Evolutionary conservation across 2,329 filamentous ascomycete genomes (phyloP).

Genomic region (Camptophora hylomeconis): DNA sequence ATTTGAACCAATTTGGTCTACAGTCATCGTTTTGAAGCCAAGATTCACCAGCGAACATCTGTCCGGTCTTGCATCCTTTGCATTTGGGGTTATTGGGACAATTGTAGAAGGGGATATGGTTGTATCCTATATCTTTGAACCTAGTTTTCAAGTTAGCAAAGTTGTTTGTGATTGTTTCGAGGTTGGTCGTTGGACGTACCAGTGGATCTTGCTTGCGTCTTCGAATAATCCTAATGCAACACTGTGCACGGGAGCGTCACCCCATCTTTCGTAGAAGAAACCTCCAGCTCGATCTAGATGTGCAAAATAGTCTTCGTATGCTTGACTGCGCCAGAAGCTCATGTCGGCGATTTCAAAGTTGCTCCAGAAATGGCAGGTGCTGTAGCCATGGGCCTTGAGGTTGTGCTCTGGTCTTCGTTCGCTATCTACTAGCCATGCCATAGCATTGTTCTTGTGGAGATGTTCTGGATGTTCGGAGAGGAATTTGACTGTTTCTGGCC

Average conservation of each 20-base stretch:
- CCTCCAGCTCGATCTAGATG: conserved; percentile 87
- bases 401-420: conserved; percentile 66
- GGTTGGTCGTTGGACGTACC: conserved; percentile 51
- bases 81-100: conserved; percentile 96
- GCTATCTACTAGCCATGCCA: conserved; percentile 75
- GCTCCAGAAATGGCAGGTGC: conserved; percentile 97
- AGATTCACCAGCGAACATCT: conserved; percentile 76
- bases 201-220: conserved; percentile 81
- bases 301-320: conserved; percentile 92
- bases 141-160: too few relatives aligned
- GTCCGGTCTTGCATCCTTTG: conserved; percentile 70
- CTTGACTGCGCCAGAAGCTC: conserved; percentile 78
- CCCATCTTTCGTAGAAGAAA: conserved; percentile 98
- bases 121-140: conserved; percentile 99
- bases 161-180: conserved; percentile 1
- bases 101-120: conserved; percentile 97
- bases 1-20: conserved; percentile 94
- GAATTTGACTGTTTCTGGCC: conserved; percentile 94
- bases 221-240: conserved; percentile 88
- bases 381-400: conserved; percentile 75
- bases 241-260: conserved; percentile 91
- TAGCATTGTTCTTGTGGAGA: conserved; percentile 69
- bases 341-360: conserved; percentile 97
- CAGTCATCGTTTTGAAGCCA: conserved; percentile 88
- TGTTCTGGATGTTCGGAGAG: conserved; percentile 72